Conservation (phyloP, 2,329 filamentous ascomycete genomes). For the Cercospora zeina region DNA sequence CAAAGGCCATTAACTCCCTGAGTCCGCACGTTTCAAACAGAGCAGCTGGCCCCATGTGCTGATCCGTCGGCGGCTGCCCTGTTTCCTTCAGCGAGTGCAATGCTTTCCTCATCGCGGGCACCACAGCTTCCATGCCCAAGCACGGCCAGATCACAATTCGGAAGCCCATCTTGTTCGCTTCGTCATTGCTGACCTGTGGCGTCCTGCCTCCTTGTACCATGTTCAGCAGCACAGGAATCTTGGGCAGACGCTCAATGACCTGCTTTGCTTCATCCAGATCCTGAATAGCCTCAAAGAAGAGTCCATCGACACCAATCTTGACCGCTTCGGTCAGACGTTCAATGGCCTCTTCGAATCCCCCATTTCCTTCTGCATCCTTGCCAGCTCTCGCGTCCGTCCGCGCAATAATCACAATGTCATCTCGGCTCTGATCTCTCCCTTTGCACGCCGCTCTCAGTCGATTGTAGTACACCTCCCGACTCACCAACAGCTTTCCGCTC, state of each 20-base stretch:
- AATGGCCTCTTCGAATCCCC: constrained; percentile 60
- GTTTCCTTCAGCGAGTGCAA: constrained; percentile 41
- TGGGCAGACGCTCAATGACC: constrained; percentile 51
- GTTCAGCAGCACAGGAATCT: constrained; percentile 58
- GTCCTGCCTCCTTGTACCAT: constrained; percentile 59
- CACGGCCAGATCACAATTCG: constrained; percentile 61
- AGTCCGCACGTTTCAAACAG: constrained; percentile 57
- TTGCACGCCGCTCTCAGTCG: constrained; percentile 59
- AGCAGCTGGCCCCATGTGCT: constrained; percentile 48
- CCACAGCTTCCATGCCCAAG: constrained; percentile 50
- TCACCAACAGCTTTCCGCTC: constrained; percentile 61
- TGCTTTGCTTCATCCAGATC: constrained; percentile 54
- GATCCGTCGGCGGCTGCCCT: constrained; percentile 42
- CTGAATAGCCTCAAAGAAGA: constrained; percentile 61
- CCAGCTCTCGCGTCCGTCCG: constrained; percentile 62
- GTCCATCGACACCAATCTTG: constrained; percentile 59
- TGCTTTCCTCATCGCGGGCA: constrained; percentile 35
- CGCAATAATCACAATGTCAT: constrained; percentile 65
- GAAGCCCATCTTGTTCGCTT: constrained; percentile 59
- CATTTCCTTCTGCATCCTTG: constrained; percentile 37
- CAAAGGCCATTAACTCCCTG: constrained; percentile 54
- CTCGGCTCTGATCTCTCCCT: constrained; percentile 51
- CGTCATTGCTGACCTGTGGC: constrained; percentile 54
- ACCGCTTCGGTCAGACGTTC: constrained; percentile 53
- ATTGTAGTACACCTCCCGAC: constrained; percentile 52